Percentiles rank a stretch among this genome's conserved stretches.
phyloP scores from a whole-genome alignment of 305 asterid genomes.

The Fraxinus albicans region DNA sequence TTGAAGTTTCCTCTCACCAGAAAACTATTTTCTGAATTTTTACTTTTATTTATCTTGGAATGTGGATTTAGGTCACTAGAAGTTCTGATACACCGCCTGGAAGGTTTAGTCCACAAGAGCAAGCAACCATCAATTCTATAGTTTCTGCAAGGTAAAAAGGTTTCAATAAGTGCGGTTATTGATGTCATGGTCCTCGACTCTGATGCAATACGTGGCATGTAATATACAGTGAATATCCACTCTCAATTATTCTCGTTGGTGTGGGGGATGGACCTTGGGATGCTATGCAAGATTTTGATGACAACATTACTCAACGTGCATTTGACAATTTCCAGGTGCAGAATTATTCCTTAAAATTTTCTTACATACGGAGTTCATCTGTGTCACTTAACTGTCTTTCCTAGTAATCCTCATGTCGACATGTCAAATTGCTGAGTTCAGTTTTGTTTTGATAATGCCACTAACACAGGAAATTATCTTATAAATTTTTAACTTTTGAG shows the following conservation, averaged over 20 bases:
- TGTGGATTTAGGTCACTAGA: conserved; percentile 60
- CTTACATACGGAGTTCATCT: background rate
- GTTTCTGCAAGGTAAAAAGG: conserved; percentile 74
- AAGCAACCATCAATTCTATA: conserved; percentile 63
- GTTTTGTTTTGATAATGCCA: background rate
- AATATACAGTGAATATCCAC: conserved; percentile 71
- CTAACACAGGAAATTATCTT: background rate
- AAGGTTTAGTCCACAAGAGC: conserved; percentile 77
- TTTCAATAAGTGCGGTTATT: background rate
- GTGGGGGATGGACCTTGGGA: conserved; percentile 99
- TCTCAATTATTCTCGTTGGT: conserved; percentile 85
- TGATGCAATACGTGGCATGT: conserved; percentile 19
- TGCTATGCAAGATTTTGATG: conserved; percentile 80
- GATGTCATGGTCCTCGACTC: conserved; percentile 16
- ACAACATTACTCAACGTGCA: conserved; percentile 75
- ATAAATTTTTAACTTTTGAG: background rate
- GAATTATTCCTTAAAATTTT: background rate
- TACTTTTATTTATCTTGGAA: background rate
- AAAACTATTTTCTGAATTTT: background rate
- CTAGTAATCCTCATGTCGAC: background rate
- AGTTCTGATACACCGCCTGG: conserved; percentile 53
- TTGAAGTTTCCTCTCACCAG: conserved; percentile 9
- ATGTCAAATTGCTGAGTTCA: background rate
- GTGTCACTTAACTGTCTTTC: background rate
- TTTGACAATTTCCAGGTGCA: conserved; percentile 86